Base-by-base conservation (phyloP, 306 rosid genomes). In the Gleditsia sinensis region DNA sequence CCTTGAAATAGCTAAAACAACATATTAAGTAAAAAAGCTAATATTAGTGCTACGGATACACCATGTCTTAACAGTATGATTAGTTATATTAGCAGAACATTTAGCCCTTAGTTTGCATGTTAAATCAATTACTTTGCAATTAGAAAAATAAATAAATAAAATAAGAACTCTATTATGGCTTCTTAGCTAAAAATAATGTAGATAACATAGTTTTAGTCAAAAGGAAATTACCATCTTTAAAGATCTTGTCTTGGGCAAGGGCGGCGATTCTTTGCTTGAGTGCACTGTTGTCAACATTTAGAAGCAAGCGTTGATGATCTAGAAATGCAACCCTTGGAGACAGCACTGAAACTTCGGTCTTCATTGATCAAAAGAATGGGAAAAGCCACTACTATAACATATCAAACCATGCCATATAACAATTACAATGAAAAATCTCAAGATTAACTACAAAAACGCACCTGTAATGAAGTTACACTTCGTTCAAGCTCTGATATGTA, bases 201-300 rank as follows among this genome's bases (percentile, higher is more conserved):
- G 25, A 46, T 10, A 49, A 68, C 8, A 28, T 46, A 49, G 73
- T 49, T 32, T 68, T 10, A 68, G 32, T 33, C 23, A 74, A 6
- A 3, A 19, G 39, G 62, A 61, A 70, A 80, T 69, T 83, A 90
- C 99, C 98, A 63, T 95, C 99, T 84, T 95, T 95, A 69, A 95
- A 95, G 75, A 95, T 86, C 87, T 95, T 92, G 59, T 95, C 99
- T 78, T 95, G 99, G 6, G 96, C 94, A 54, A 95, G 93, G 42
- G 99, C 99, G 9, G 99, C 99, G 80, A 95, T 95, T 87, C 99
- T 88, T 88, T 95, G 98, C 81, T 95, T 92, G 43, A 95, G 91
- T 76, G 99, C 98, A 83, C 98, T 87, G 75, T 95, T 95, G 82
- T 95, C 99, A 17, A 95, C 96, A 72, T 88, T 95, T 4, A 95